Conservation (phyloP, 441 rosid genomes). For the Capsella rubella region DNA sequence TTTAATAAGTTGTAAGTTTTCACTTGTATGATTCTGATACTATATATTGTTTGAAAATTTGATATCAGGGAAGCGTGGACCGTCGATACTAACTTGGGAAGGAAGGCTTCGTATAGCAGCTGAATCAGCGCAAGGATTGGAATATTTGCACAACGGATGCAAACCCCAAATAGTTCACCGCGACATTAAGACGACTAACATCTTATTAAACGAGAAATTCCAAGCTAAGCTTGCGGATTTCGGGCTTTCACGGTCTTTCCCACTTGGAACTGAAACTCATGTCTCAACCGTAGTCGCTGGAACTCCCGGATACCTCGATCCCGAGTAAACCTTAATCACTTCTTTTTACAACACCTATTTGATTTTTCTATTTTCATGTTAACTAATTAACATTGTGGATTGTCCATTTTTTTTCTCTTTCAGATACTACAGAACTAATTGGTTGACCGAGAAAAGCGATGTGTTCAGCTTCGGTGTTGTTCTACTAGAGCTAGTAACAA, state of each 20-base stretch:
- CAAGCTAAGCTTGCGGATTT: conserved; percentile 61
- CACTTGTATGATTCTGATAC: conserved; percentile 6
- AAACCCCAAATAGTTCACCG: conserved; percentile 57
- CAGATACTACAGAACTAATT: conserved; percentile 46
- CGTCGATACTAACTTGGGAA: conserved; percentile 52
- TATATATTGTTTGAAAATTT: neutral
- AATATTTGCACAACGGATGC: conserved; percentile 54
- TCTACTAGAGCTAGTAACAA: conserved; percentile 51
- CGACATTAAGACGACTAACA: conserved; percentile 55
- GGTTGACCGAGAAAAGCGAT: conserved; percentile 51
- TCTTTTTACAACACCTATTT: conserved; percentile 1
- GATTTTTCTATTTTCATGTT: neutral
- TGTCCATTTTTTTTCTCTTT: neutral
- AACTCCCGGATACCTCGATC: conserved; percentile 56
- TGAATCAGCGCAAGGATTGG: conserved; percentile 60
- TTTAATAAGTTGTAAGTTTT: neutral
- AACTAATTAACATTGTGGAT: neutral
- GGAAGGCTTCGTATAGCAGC: conserved; percentile 47
- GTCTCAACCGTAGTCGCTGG: conserved; percentile 53
- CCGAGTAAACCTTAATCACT: conserved; percentile 45
- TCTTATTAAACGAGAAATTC: conserved; percentile 47
- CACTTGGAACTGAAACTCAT: conserved; percentile 46
- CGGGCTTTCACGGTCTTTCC: conserved; percentile 53
- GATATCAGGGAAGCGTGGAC: conserved; percentile 44
- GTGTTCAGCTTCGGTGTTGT: conserved; percentile 57